Base-by-base conservation (phyloP, 305 asterid genomes). In the Stenogyne calaminthoides region DNA sequence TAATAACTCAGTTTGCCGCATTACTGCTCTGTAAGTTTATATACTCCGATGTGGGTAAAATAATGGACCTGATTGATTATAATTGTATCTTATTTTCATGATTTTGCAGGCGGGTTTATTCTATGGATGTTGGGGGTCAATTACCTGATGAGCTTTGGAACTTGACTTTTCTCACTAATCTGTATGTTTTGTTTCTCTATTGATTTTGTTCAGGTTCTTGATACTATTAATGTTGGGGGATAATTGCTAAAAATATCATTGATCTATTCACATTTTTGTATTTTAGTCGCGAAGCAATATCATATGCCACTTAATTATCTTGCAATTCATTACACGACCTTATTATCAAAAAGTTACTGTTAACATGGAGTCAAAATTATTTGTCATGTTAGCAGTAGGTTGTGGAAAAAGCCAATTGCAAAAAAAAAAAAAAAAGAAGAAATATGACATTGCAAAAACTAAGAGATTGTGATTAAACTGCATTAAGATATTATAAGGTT, bases 1-100 rank as follows among this genome's bases (percentile, higher is more conserved):
- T 55, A 78, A 34, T 39, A 6, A 67, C 52, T 69, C 93, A 10
- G 61, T 61, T 47, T 93, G 98, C 79, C 97, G 72, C 76, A 80
- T 93, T 39, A 88, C 88, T 69, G n/a, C n/a, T n/a, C n/a, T n/a
- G n/a, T n/a, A n/a, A n/a, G n/a, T n/a, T n/a, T n/a, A n/a, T n/a
- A n/a, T n/a, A n/a, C n/a, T n/a, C n/a, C n/a, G n/a, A n/a, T n/a
- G n/a, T n/a, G n/a, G n/a, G n/a, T n/a, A n/a, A n/a, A n/a, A n/a
- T n/a, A n/a, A n/a, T n/a, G n/a, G n/a, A n/a, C n/a, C n/a, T n/a
- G n/a, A n/a, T n/a, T n/a, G n/a, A n/a, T n/a, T n/a, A n/a, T n/a
- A n/a, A n/a, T n/a, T n/a, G n/a, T n/a, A n/a, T n/a, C n/a, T n/a
- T n/a, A n/a, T n/a, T n/a, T n/a, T n/a, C n/a, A n/a, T n/a, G n/a